Percentiles rank a stretch among this genome's conserved stretches.
Evolutionary conservation across 805 yeast species (phyloP).

Genomic region (Myxozyma neotropica): DNA sequence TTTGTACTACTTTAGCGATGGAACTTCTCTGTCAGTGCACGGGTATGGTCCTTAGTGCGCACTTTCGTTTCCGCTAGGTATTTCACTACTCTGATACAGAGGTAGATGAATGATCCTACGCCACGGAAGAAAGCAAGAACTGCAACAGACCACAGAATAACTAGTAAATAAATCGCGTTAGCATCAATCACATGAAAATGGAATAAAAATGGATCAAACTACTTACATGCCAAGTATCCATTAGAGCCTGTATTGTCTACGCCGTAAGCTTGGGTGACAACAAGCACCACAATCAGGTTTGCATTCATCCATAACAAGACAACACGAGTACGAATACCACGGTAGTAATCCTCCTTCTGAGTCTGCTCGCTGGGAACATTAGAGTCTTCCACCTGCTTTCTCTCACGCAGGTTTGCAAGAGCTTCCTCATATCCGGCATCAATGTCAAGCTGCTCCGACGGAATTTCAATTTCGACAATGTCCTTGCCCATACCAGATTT

Average conservation of each 20-base stretch:
- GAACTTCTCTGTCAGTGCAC: conserved; percentile 22
- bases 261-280: conserved; percentile 51
- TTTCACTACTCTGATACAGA: conserved; percentile 49
- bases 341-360: conserved; percentile 78
- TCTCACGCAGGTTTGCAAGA: conserved; percentile 47
- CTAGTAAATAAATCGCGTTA: conserved; percentile 36
- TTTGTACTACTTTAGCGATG: not conserved
- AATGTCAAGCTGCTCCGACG: conserved; percentile 74
- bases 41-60: conserved; percentile 26
- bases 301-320: conserved; percentile 88
- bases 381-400: conserved; percentile 43
- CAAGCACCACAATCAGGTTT: conserved; percentile 77
- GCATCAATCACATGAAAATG: conserved; percentile 43
- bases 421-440: conserved; percentile 72
- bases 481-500: conserved; percentile 57
- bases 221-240: conserved; percentile 16
- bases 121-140: conserved; percentile 85
- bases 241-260: conserved; percentile 26
- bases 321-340: conserved; percentile 84
- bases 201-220: conserved; percentile 53
- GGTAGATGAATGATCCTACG: conserved; percentile 72
- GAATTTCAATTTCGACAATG: conserved; percentile 56
- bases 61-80: conserved; percentile 29
- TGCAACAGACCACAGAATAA: conserved; percentile 91
- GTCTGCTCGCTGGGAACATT: conserved; percentile 49